Conservation (phyloP, 495 filamentous ascomycete species). For the Cercophora newfieldiana region DNA sequence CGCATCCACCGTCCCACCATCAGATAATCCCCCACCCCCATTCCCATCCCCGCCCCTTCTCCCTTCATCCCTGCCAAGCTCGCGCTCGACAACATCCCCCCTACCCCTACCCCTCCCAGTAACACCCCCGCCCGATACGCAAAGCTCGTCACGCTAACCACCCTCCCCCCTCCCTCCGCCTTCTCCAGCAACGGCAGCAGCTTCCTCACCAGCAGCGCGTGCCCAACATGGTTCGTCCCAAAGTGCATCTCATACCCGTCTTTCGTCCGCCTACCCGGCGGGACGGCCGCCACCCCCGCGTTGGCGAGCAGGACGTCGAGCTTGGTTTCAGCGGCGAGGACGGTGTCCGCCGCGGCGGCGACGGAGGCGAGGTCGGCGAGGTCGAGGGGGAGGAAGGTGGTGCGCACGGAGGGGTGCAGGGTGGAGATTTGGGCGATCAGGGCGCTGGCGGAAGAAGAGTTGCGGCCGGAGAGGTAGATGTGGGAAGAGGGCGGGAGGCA, state of each 20-base stretch:
- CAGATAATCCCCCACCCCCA: background rate
- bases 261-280: constrained; percentile 50
- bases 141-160: constrained; percentile 13
- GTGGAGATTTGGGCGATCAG: constrained; percentile 19
- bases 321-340: constrained; percentile 17
- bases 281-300: constrained; percentile 65
- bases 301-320: constrained; percentile 55
- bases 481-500: constrained; percentile 46
- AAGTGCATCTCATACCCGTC: constrained; percentile 71
- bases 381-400: constrained; percentile 22
- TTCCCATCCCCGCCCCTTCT: constrained; percentile 23
- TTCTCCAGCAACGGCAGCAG: constrained; percentile 56
- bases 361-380: constrained; percentile 23
- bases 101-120: constrained; percentile 34
- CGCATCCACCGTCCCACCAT: constrained; percentile 39
- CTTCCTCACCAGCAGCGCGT: constrained; percentile 63
- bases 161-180: constrained; percentile 39
- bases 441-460: constrained; percentile 13
- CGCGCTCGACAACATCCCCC: constrained; percentile 38
- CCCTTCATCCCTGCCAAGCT: constrained; percentile 1
- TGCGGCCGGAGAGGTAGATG: constrained; percentile 58
- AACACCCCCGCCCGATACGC: constrained; percentile 28
- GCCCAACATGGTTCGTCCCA: constrained; percentile 69
- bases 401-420: background rate
- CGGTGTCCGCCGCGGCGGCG: constrained; percentile 11